Conservation (phyloP, 345 rosid species). For the Rhizophora apiculata region DNA sequence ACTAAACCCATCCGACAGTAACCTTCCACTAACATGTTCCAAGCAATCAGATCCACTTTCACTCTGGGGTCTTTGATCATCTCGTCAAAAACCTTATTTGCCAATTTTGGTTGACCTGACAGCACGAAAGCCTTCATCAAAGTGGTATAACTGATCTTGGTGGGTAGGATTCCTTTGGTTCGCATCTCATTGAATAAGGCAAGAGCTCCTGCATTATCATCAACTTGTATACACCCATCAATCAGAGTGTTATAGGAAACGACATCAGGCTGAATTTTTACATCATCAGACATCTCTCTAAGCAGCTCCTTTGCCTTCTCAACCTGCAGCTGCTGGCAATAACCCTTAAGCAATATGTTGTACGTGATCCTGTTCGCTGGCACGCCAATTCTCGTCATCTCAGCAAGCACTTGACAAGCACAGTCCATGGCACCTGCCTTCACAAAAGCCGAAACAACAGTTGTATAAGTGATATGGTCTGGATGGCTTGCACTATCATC, state of each 20-base stretch:
- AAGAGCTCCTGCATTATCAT: conserved; percentile 85
- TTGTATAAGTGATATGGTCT: conserved; percentile 86
- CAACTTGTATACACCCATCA: conserved; percentile 82
- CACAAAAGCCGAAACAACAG: conserved; percentile 82
- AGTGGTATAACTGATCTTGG: conserved; percentile 90
- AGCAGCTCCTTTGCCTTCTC: conserved; percentile 72
- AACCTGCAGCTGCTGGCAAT: conserved; percentile 75
- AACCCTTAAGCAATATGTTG: conserved; percentile 86
- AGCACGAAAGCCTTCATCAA: conserved; percentile 94
- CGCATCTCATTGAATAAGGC: conserved; percentile 86
- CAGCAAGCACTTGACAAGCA: conserved; percentile 74
- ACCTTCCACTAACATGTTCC: conserved; percentile 92
- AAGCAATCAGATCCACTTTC: conserved; percentile 77
- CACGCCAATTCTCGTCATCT: conserved; percentile 72
- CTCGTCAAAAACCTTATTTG: conserved; percentile 83
- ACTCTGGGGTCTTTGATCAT: conserved; percentile 76
- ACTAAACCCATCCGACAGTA: conserved; percentile 69
- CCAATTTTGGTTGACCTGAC: conserved; percentile 85
- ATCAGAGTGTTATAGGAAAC: conserved; percentile 80
- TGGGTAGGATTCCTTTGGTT: conserved; percentile 65
- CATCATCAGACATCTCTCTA: conserved; percentile 57
- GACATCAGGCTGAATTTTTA: conserved; percentile 73
- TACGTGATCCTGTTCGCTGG: conserved; percentile 86
- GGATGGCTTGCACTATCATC: conserved; percentile 68
- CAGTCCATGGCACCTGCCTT: conserved; percentile 76